phyloP scores from a whole-genome alignment of 2,329 filamentous ascomycete species.

The Cladosporium sp. region DNA sequence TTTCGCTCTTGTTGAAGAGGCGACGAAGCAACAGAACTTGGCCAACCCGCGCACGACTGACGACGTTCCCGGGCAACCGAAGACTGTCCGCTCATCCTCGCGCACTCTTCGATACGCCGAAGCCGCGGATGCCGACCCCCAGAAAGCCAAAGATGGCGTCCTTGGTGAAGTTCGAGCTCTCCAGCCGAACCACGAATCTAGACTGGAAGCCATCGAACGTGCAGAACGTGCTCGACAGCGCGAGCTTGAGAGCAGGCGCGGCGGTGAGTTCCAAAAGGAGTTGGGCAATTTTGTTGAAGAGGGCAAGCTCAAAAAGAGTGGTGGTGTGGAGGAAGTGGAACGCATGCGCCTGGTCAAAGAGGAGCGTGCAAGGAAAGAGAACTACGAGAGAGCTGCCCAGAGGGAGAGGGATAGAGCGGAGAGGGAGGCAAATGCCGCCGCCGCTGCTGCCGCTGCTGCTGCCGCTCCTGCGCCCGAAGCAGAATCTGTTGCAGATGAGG shows the following conservation, averaged over 20 bases:
- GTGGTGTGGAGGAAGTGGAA: constrained; percentile 91
- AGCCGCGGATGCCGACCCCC: constrained; percentile 61
- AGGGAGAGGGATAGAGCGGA: constrained; percentile 43
- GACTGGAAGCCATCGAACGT: constrained; percentile 93
- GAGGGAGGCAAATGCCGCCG: constrained; percentile 35
- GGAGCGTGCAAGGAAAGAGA: constrained; percentile 77
- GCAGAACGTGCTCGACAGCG: constrained; percentile 84
- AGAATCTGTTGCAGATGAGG: constrained; percentile 21
- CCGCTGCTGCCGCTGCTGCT: constrained; percentile 29
- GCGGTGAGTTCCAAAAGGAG: constrained; percentile 79
- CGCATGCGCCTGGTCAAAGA: constrained; percentile 79
- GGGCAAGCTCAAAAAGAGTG: constrained; percentile 90
- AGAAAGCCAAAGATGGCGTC: constrained; percentile 82
- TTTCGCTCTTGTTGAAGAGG: constrained; percentile 91
- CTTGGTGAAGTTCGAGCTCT: constrained; percentile 89
- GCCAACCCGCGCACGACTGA: constrained; percentile 51
- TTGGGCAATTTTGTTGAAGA: constrained; percentile 80
- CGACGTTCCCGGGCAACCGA: constrained; percentile 12
- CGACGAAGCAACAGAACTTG: constrained; percentile 90
- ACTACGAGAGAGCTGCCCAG: constrained; percentile 52
- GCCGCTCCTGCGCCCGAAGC: constrained; percentile 22
- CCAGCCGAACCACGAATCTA: constrained; percentile 88
- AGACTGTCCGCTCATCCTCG: constrained; percentile 32
- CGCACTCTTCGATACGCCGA: constrained; percentile 29
- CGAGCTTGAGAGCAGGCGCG: constrained; percentile 72